Percentiles rank a stretch among this genome's conserved stretches.
Conservation (phyloP, 768 basidiomycete genomes). For the Suillus fuscotomentosus region DNA sequence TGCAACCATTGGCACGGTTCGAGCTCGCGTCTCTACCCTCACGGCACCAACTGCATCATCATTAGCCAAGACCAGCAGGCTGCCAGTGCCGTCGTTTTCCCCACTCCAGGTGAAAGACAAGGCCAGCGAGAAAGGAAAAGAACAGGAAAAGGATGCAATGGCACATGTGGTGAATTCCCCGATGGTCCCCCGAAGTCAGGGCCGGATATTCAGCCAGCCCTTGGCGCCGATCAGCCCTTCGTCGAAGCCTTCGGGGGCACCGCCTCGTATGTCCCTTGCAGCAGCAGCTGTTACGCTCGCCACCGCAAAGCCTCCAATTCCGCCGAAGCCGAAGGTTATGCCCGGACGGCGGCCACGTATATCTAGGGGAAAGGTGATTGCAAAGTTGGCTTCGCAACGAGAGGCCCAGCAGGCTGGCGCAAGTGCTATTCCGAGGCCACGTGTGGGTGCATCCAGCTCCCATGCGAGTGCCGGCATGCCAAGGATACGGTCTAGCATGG, state of each 20-base stretch:
- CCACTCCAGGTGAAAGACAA: conserved; percentile 16
- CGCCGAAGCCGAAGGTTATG: conserved; percentile 29
- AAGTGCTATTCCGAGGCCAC: conserved; percentile 10
- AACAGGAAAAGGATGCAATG: conserved; percentile 16
- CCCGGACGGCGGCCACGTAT: conserved; percentile 69
- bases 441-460: conserved; percentile 12
- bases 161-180: conserved; percentile 36
- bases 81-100: conserved; percentile 19
- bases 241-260: conserved; percentile 23
- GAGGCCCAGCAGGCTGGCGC: conserved; percentile 34
- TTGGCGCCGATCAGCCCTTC: conserved; percentile 19
- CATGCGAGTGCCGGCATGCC: conserved; percentile 20
- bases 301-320: conserved; percentile 14
- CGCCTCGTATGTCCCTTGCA: conserved; percentile 26
- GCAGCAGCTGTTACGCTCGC: conserved; percentile 28
- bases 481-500: conserved; percentile 52
- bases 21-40: conserved; percentile 42
- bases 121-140: conserved; percentile 12
- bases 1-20: conserved; percentile 12
- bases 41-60: conserved; percentile 79
- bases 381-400: conserved; percentile 71
- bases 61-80: conserved; percentile 51
- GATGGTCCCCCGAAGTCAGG: conserved; percentile 22
- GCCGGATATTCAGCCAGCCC: conserved; percentile 55
- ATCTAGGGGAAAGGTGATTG: conserved; percentile 79